These are phyloP conservation scores for Maudiozyma pseudohumilis DNA, from an alignment of 805 yeast genomes.

Conservation along the genomic window DNA sequence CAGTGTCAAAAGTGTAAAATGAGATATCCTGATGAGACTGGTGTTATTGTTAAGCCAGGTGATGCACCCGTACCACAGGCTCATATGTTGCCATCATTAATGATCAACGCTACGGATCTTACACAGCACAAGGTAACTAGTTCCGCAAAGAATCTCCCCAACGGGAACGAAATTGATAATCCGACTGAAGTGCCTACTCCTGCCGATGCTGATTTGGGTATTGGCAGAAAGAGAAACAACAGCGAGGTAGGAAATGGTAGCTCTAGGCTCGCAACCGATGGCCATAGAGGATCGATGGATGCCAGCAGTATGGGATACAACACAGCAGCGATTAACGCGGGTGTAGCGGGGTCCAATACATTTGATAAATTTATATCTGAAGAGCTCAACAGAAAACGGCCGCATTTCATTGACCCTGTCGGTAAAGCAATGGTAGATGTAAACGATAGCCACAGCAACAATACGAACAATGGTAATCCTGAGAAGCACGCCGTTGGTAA, in stretches of 20 bases:
- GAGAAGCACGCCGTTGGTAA: not conserved
- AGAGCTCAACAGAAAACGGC: slow-evolving; percentile 12
- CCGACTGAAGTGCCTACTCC: too few species aligned
- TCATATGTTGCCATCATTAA: slow-evolving; percentile 18
- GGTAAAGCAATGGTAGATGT: slow-evolving; percentile 2
- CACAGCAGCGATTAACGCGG: too few species aligned
- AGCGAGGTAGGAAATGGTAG: too few species aligned
- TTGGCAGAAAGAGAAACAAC: not conserved
- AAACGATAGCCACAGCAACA: slow-evolving; percentile 1
- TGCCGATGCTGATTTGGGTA: too few species aligned
- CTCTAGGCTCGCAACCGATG: too few species aligned
- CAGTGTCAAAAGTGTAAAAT: slow-evolving; percentile 69
- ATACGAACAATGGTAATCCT: not conserved
- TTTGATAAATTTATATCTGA: slow-evolving; percentile 19
- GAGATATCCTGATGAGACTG: slow-evolving; percentile 27
- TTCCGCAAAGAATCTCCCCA: too few species aligned
- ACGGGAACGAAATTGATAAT: too few species aligned
- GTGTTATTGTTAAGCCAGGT: slow-evolving; percentile 20
- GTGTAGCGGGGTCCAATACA: slow-evolving; percentile 18
- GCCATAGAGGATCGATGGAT: too few species aligned
- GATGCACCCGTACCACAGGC: slow-evolving; percentile 17
- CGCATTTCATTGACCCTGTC: slow-evolving; percentile 14
- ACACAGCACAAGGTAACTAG: not conserved
- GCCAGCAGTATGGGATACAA: not conserved
- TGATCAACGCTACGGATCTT: slow-evolving; percentile 5